phyloP scores from a whole-genome alignment of 495 filamentous ascomycete genomes.

The Penicillium riverlandense region DNA sequence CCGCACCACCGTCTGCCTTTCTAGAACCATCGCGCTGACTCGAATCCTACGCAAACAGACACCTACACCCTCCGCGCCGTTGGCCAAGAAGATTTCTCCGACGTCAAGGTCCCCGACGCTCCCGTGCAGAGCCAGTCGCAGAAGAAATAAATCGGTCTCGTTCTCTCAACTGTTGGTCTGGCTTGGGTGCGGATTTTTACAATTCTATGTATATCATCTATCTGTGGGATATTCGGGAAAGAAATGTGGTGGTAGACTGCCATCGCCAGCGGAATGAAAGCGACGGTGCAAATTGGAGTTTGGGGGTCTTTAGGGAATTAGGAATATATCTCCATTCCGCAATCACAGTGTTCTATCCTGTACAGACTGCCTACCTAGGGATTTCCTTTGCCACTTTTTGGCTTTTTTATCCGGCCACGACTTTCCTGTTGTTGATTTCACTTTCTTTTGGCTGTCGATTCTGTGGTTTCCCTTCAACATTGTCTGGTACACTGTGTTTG shows the following conservation, averaged over 20 bases:
- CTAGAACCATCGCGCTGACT: constrained; percentile 1
- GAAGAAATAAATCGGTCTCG: constrained; percentile 10
- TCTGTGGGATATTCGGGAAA: not conserved
- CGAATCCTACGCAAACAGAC: constrained; percentile 44
- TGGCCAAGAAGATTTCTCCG: constrained; percentile 96
- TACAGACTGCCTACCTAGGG: too few relatives aligned
- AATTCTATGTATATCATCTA: not conserved
- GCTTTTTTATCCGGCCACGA: too few relatives aligned
- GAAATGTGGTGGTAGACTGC: not conserved
- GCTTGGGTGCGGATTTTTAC: not conserved
- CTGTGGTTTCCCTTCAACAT: too few relatives aligned
- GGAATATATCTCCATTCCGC: too few relatives aligned
- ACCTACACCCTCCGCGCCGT: constrained; percentile 81
- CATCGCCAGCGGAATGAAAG: not conserved
- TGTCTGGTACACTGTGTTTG: too few relatives aligned
- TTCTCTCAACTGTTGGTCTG: not conserved
- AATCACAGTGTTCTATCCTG: too few relatives aligned
- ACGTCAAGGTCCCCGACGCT: constrained; percentile 76
- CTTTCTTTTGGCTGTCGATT: too few relatives aligned
- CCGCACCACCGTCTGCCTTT: not conserved
- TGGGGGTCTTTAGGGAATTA: not conserved
- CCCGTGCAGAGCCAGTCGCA: constrained; percentile 38
- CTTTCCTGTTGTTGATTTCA: too few relatives aligned
- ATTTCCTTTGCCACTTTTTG: too few relatives aligned
- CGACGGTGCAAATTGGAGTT: not conserved